Conservation (phyloP, 2,329 filamentous ascomycete genomes). For the Claviceps digitariae region DNA sequence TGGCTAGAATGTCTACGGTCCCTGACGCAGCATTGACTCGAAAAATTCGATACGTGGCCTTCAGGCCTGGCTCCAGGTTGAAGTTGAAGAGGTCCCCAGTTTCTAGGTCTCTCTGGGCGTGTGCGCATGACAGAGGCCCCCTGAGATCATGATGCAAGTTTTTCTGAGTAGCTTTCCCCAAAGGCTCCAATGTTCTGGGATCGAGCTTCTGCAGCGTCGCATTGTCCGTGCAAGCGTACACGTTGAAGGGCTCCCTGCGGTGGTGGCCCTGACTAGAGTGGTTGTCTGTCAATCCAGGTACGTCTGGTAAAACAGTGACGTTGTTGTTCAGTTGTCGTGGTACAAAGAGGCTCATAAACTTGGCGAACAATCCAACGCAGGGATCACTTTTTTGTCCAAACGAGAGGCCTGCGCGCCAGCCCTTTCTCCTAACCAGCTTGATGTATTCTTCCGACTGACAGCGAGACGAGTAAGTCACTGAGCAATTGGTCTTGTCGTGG, state of each 20-base stretch:
- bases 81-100: constrained; percentile 73
- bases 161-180: constrained; percentile 47
- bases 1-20: constrained; percentile 57
- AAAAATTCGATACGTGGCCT: constrained; percentile 56
- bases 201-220: constrained; percentile 53
- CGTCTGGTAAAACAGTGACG: constrained; percentile 52
- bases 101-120: constrained; percentile 55
- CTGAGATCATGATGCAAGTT: constrained; percentile 53
- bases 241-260: constrained; percentile 15
- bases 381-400: constrained; percentile 65
- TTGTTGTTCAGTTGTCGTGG: constrained; percentile 35
- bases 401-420: constrained; percentile 40
- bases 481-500: constrained; percentile 12
- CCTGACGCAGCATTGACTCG: constrained; percentile 47
- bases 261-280: constrained; percentile 15
- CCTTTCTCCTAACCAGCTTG: constrained; percentile 44
- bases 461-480: constrained; percentile 58
- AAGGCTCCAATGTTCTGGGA: constrained; percentile 57
- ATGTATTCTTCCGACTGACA: constrained; percentile 52
- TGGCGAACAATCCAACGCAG: constrained; percentile 59
- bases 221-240: constrained; percentile 21
- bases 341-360: constrained; percentile 50
- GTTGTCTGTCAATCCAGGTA: constrained; percentile 38
- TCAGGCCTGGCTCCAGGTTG: constrained; percentile 53
- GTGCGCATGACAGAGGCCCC: constrained; percentile 55